These are phyloP conservation scores for Backusella westeae DNA, from an alignment of 192 early-diverging fungal species.

Conservation along the genomic window DNA sequence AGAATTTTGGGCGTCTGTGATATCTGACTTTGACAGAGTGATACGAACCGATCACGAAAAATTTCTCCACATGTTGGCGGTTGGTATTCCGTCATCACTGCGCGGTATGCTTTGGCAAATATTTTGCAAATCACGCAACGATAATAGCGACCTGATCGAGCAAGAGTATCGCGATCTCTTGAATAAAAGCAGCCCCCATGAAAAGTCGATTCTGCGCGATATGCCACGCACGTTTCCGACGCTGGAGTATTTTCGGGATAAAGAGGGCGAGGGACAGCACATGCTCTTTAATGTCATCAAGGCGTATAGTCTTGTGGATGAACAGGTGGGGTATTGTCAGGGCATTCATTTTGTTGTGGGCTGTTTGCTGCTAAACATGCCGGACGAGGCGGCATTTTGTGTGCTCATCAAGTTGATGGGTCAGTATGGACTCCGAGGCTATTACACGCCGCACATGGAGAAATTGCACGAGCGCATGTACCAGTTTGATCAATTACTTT, in stretches of 20 bases:
- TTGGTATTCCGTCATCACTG: conserved; percentile 83
- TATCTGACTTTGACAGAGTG: conserved; percentile 76
- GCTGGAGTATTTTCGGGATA: conserved; percentile 72
- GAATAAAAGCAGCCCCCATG: conserved; percentile 61
- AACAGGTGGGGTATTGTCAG: conserved; percentile 98
- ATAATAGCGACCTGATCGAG: conserved; percentile 57
- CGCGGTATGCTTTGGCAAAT: conserved; percentile 96
- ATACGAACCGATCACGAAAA: conserved; percentile 67
- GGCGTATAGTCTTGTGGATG: conserved; percentile 89
- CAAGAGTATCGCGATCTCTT: conserved; percentile 71
- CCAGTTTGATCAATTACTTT: conserved; percentile 87
- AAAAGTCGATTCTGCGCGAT: conserved; percentile 91
- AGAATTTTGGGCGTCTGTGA: conserved; percentile 93
- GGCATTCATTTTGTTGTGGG: conserved; percentile 95
- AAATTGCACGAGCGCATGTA: conserved; percentile 82
- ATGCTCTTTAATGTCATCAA: conserved; percentile 88
- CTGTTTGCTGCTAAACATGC: conserved; percentile 91
- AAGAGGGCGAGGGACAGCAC: conserved; percentile 78
- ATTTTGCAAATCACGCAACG: conserved; percentile 75
- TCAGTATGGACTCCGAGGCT: conserved; percentile 81
- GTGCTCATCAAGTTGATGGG: conserved; percentile 88
- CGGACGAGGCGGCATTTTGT: conserved; percentile 97
- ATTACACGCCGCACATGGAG: conserved; percentile 91
- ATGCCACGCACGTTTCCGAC: conserved; percentile 91
- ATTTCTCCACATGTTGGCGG: conserved; percentile 75